Conservation (phyloP, 257 asterid genomes). For the Solanum sitiens region DNA sequence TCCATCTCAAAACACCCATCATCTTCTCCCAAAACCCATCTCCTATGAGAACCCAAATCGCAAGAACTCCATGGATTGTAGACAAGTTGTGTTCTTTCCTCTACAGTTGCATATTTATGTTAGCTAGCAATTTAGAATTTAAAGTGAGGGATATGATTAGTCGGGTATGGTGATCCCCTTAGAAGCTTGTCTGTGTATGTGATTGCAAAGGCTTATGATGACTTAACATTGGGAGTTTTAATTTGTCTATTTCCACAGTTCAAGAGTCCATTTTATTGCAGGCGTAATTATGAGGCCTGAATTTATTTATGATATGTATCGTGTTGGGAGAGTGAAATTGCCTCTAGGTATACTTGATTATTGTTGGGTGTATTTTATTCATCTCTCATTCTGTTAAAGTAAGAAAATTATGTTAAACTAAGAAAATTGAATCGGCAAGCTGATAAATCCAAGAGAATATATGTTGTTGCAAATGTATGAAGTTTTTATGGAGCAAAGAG, state of each 20-base stretch:
- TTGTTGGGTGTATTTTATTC: too few species aligned
- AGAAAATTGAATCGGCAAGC: too few species aligned
- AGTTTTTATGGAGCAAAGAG: too few species aligned
- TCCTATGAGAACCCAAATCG: too few species aligned
- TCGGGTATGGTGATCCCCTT: background rate
- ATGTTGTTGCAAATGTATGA: too few species aligned
- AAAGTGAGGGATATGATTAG: background rate
- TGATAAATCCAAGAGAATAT: too few species aligned
- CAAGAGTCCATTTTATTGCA: slow-evolving; percentile 7
- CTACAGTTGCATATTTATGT: background rate
- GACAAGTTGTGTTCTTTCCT: background rate
- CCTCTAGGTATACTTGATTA: slow-evolving; percentile 47
- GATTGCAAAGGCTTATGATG: background rate
- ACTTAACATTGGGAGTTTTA: background rate
- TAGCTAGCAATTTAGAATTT: background rate
- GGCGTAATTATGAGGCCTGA: slow-evolving; percentile 79
- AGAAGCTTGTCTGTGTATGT: background rate
- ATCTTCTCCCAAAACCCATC: too few species aligned
- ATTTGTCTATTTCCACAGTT: background rate
- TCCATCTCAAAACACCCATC: too few species aligned
- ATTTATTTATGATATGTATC: slow-evolving; percentile 46
- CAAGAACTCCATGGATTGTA: too few species aligned
- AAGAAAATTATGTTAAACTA: too few species aligned
- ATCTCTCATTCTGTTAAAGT: too few species aligned
- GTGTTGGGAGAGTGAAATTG: slow-evolving; percentile 65